Evolutionary conservation across 768 basidiomycete species (phyloP).

Genomic region (Panellus pusillus): DNA sequence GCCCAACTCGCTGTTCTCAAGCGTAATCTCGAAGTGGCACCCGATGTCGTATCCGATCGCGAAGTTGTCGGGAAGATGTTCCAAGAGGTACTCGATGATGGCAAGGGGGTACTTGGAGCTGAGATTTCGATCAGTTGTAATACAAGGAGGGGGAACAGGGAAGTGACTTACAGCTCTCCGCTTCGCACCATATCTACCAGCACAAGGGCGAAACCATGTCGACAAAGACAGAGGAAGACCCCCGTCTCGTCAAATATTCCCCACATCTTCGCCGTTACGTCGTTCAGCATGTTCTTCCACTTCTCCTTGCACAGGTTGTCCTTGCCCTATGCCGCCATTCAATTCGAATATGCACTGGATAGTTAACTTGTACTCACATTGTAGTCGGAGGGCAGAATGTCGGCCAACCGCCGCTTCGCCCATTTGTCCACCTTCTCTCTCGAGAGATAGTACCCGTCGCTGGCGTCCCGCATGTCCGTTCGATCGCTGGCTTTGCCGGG

Average conservation of each 20-base stretch:
- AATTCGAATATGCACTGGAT: neutral
- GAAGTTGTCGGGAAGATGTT: neutral
- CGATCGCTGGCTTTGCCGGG: constrained; percentile 4
- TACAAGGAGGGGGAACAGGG: too few species aligned
- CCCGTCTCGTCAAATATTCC: constrained; percentile 38
- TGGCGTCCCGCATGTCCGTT: constrained; percentile 3
- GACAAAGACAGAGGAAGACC: constrained; percentile 37
- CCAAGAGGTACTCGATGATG: neutral
- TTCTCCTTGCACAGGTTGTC: constrained; percentile 17
- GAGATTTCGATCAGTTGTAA: neutral
- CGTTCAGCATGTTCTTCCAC: constrained; percentile 18
- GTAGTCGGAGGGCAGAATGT: neutral
- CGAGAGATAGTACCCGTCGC: constrained; percentile 8
- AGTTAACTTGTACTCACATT: neutral
- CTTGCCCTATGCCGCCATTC: neutral
- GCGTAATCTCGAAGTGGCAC: constrained; percentile 17
- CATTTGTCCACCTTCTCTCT: constrained; percentile 16
- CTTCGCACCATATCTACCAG: constrained; percentile 35
- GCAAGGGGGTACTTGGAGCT: constrained; percentile 19
- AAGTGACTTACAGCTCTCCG: constrained; percentile 36
- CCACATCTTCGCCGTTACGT: constrained; percentile 31
- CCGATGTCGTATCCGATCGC: constrained; percentile 18
- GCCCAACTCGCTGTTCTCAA: constrained; percentile 1
- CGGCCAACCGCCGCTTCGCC: constrained; percentile 6
- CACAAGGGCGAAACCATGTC: constrained; percentile 28